Evolutionary conservation across 805 yeast species (phyloP), one percentile per base, ranked within the genome.

Genomic region (Hanseniaspora osmophila): DNA sequence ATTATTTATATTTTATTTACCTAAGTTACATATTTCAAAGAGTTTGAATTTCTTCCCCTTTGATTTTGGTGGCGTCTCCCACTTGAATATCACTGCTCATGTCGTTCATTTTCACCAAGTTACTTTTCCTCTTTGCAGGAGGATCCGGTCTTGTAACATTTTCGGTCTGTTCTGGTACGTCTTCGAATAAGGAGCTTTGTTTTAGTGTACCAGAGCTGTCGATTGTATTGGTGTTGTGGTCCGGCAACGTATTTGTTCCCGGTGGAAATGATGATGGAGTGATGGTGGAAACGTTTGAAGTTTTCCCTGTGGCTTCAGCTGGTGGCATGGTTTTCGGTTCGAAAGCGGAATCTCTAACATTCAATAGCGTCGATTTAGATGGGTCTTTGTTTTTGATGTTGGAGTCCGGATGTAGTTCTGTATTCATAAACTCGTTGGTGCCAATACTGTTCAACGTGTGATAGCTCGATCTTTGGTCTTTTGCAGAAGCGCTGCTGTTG

Each of bases 361-460:
- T 65, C 37, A 68, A 47, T 33, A 43, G 35, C 22, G 63, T 61
- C 1, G 71, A 64, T 50, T 67, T 68, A 44, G 67, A 69, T 49
- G 70, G 68, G 35, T 64, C 65, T 49, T 79, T 83, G 35, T 80
- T 83, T 2, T 83, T 86, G 38, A 86, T 68, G 55, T 86, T 73
- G 3, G 30, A 27, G 32, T 46, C 19, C 19, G 41, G 40, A 10
- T 43, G 27, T 13, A 46, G 13, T 15, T 37, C 43, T 35, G 87
- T 85, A 4, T 84, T 81, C 56, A 86, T 71, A 41, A 87, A 71
- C 58, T 85, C 90, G 43, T 80, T 84, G 1, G 96, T 85, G 30
- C 88, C 78, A 32, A 88, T 88, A 0, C 95, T 86, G 27, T 86
- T 87, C 47, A 82, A 55, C 0, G 96, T 84, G 35, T 73, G 74